These are phyloP conservation scores for Tetrahymena borealis DNA, from an alignment of 73 alveolate species.

Conservation along the genomic window DNA sequence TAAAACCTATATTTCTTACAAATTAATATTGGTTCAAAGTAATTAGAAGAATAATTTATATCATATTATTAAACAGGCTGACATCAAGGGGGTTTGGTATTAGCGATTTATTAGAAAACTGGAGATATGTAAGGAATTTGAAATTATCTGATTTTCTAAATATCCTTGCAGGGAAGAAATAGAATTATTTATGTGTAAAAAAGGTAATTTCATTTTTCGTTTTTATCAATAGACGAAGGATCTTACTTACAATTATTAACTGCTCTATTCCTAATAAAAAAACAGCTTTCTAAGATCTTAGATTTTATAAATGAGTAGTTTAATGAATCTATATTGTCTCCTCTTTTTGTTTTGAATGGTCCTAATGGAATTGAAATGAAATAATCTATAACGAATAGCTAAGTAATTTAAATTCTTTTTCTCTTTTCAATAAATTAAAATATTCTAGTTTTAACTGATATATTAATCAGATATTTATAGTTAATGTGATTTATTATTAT, in stretches of 20 bases:
- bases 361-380: neutral
- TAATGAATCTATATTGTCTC: neutral
- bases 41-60: too few relatives aligned
- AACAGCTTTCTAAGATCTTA: neutral
- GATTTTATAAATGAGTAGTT: neutral
- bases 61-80: neutral
- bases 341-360: neutral
- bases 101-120: neutral
- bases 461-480: too few relatives aligned
- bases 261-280: too few relatives aligned
- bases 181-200: neutral
- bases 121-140: neutral
- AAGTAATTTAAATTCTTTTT: neutral
- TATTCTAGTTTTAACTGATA: too few relatives aligned
- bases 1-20: neutral
- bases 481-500: neutral
- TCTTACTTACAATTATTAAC: too few relatives aligned
- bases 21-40: too few relatives aligned
- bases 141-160: neutral
- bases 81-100: neutral
- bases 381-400: neutral
- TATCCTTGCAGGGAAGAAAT: neutral
- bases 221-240: neutral
- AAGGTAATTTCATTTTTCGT: neutral
- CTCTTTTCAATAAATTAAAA: neutral